Base-by-base conservation (phyloP, 2,329 filamentous ascomycete genomes). In the Xenoacremonium recifei region DNA sequence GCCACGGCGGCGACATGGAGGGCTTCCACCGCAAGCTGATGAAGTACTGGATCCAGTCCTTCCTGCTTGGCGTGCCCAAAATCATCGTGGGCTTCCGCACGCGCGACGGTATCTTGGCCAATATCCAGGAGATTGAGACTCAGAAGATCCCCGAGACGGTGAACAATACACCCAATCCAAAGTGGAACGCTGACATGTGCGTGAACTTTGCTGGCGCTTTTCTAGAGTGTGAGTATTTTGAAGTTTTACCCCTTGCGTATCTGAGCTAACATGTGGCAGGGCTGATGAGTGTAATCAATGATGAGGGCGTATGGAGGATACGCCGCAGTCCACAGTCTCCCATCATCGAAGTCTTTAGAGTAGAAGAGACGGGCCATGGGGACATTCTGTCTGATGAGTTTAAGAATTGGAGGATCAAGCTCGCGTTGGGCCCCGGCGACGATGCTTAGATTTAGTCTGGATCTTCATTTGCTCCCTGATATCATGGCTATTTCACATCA, bases 11-110 rank as follows among this genome's bases (percentile, higher is more conserved):
- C 35, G 87, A 93, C 57, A 75, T 82, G 59, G 67, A 84, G 16
- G 85, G 82, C 49, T 96, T 92, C 61, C 88, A 96, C 66, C 80
- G 87, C 36, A 97, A 97, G 63, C 76, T 97, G 40, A 79, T 95
- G 66, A 95, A 95, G 59, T 96, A 92, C 68, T 99, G 93, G 93
- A 89, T 92, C 12, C 93, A 97, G 65, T 95, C 88, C 0, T 99
- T 96, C 60, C 75, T 99, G 3, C 82, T 99, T 2, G 92, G 92
- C 30, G 91, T 97, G 1, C 89, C 90, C 1, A 93, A 85, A 53
- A 89, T 99, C 51, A 82, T 96, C 34, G 87, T 99, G 21, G 93
- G 93, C 1, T 96, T 93, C 63, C 83, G 93, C 35, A 84, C 79
- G 23, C 80, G 66, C 15, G 66, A 84, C 41, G 92, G 93, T 6